These are phyloP conservation scores for Candida quercuum DNA, from an alignment of 805 yeast species.

Conservation along the genomic window DNA sequence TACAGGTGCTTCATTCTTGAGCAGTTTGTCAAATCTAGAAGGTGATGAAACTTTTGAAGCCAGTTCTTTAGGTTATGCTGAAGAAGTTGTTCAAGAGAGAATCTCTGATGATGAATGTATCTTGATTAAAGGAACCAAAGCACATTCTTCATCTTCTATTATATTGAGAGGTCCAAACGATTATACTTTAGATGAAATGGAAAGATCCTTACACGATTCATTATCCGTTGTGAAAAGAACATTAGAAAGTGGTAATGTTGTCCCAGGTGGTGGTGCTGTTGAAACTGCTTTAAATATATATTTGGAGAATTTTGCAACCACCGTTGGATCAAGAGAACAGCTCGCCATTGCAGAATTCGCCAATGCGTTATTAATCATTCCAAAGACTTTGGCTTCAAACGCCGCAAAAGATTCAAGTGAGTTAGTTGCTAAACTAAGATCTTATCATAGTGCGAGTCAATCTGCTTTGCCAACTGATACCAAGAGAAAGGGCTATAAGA, in stretches of 20 bases:
- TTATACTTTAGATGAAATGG: conserved; percentile 96
- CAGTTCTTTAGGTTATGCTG: conserved; percentile 83
- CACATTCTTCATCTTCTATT: conserved; percentile 88
- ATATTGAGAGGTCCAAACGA: conserved; percentile 94
- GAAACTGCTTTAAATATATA: conserved; percentile 94
- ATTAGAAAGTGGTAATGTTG: conserved; percentile 87
- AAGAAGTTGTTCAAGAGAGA: conserved; percentile 84
- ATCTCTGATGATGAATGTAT: conserved; percentile 97
- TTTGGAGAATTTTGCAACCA: conserved; percentile 94
- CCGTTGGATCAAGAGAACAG: conserved; percentile 96
- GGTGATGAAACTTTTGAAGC: conserved; percentile 83
- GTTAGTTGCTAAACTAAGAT: conserved; percentile 88
- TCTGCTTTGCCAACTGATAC: conserved; percentile 75
- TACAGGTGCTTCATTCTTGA: conserved; percentile 89
- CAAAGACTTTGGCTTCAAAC: conserved; percentile 93
- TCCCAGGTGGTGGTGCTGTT: conserved; percentile 99
- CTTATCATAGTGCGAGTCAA: conserved; percentile 95
- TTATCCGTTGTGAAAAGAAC: conserved; percentile 93
- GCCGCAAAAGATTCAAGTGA: conserved; percentile 98
- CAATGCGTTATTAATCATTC: conserved; percentile 79
- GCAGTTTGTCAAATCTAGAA: conserved; percentile 87
- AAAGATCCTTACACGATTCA: conserved; percentile 93
- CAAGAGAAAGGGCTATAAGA: conserved; percentile 80
- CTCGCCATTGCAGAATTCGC: conserved; percentile 98
- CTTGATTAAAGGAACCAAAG: conserved; percentile 86